These are phyloP conservation scores for Colletotrichum sp. DNA, from an alignment of 2,329 filamentous ascomycete species.

Conservation along the genomic window DNA sequence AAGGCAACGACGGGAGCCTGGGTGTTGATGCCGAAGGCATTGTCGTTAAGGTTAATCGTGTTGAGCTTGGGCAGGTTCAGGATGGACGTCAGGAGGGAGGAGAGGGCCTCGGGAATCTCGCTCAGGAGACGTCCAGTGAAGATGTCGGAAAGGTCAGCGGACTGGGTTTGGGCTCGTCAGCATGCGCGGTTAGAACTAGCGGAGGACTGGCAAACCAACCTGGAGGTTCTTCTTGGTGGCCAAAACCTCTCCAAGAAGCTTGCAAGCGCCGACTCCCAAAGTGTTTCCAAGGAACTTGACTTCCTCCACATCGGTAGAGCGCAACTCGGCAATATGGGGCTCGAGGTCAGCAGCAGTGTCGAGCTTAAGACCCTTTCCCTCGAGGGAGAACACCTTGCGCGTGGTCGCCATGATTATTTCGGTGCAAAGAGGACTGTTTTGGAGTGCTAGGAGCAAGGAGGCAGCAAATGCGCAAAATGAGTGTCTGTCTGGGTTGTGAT, in stretches of 20 bases:
- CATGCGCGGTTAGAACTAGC: not conserved
- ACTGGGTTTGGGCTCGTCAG: constrained; percentile 40
- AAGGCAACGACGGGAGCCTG: constrained; percentile 93
- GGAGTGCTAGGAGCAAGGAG: not conserved
- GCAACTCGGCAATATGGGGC: constrained; percentile 78
- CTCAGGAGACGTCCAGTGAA: constrained; percentile 93
- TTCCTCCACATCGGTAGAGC: constrained; percentile 80
- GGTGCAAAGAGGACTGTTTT: not conserved
- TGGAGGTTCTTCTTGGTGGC: constrained; percentile 83
- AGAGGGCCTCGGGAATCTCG: constrained; percentile 92
- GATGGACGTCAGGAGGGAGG: constrained; percentile 82
- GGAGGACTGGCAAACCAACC: constrained; percentile 47
- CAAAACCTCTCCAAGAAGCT: constrained; percentile 82
- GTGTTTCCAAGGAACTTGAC: constrained; percentile 91
- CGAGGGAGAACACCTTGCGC: constrained; percentile 81
- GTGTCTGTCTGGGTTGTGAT: constrained; percentile 9
- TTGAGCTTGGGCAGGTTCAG: constrained; percentile 85
- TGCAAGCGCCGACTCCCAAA: constrained; percentile 85
- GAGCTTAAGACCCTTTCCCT: constrained; percentile 91
- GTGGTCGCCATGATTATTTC: constrained; percentile 13
- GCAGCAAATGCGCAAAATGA: constrained; percentile 18
- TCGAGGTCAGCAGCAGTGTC: constrained; percentile 87
- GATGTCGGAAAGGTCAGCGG: constrained; percentile 94
- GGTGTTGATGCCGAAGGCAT: constrained; percentile 96
- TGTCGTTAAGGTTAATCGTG: constrained; percentile 96